Evolutionary conservation across 2,329 filamentous ascomycete species (phyloP).

Genomic region (Cordyceps militaris): DNA sequence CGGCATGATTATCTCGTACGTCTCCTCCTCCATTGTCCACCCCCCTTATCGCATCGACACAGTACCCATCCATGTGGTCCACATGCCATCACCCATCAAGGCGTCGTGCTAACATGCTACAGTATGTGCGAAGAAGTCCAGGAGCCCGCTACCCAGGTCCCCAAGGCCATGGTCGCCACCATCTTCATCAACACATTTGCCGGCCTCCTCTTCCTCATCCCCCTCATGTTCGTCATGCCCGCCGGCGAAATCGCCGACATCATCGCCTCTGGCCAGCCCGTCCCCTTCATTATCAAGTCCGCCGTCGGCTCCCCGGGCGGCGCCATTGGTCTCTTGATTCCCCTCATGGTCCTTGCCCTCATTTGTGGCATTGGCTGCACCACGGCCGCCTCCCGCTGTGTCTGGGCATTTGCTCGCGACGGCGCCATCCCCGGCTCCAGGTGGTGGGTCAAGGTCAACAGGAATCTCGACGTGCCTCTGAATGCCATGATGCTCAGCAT

Average conservation of each 20-base stretch:
- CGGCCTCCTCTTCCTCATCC: constrained; percentile 62
- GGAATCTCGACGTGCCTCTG: constrained; percentile 55
- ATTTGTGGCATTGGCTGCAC: constrained; percentile 64
- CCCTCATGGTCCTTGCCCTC: constrained; percentile 58
- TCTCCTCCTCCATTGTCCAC: constrained; percentile 15
- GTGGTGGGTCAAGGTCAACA: constrained; percentile 55
- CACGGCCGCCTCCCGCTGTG: constrained; percentile 59
- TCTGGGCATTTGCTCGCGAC: constrained; percentile 65
- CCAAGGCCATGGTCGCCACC: constrained; percentile 64
- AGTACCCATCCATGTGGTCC: constrained; percentile 1
- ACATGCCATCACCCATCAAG: background rate
- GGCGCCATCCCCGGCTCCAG: constrained; percentile 59
- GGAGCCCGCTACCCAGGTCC: constrained; percentile 59
- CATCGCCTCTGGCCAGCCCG: constrained; percentile 52
- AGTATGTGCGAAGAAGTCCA: constrained; percentile 70
- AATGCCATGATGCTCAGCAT: constrained; percentile 69
- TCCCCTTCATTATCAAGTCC: constrained; percentile 55
- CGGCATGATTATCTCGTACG: constrained; percentile 73
- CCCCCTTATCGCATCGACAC: too few species aligned
- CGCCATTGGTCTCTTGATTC: constrained; percentile 55
- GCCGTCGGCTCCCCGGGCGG: constrained; percentile 55
- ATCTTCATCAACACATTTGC: constrained; percentile 59
- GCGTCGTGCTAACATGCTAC: constrained; percentile 4
- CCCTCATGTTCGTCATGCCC: constrained; percentile 62
- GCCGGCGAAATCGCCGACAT: constrained; percentile 48